These are phyloP conservation scores for Fallopia convolvulus DNA, from an alignment of 148 eudicot species.

Conservation along the genomic window DNA sequence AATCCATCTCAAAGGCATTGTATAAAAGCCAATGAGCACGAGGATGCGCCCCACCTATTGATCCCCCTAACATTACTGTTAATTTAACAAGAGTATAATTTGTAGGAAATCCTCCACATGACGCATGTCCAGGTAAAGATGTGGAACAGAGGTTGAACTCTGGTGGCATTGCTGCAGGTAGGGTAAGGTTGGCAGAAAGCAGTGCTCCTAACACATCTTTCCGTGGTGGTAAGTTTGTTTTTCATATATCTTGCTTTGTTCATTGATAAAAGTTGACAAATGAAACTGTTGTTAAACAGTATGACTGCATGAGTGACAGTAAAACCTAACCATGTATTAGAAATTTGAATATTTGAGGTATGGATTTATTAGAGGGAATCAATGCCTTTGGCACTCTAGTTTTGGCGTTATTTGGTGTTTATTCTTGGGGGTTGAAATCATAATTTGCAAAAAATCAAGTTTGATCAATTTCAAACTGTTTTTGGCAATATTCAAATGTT, in stretches of 20 bases:
- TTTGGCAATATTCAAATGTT: not conserved
- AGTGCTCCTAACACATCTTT: slow-evolving; percentile 25
- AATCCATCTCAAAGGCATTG: no score
- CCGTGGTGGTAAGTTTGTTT: slow-evolving; percentile 55
- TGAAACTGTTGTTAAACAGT: not conserved
- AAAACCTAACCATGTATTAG: not conserved
- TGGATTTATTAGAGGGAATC: not conserved
- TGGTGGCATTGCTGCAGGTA: slow-evolving; percentile 16
- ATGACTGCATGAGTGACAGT: not conserved
- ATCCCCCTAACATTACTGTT: not conserved
- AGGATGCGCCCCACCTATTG: not conserved
- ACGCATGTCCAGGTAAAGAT: slow-evolving; percentile 19
- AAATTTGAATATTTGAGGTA: not conserved
- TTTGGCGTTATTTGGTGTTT: not conserved
- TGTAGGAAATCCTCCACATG: slow-evolving; percentile 29
- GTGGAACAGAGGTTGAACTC: slow-evolving; percentile 10
- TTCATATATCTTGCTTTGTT: not conserved
- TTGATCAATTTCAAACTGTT: not conserved
- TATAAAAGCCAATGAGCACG: no score
- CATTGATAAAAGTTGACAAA: not conserved
- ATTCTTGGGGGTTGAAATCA: not conserved
- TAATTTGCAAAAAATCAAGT: not conserved
- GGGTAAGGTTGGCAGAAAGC: slow-evolving; percentile 14
- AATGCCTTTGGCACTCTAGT: not conserved
- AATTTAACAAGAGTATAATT: not conserved